phyloP scores from a whole-genome alignment of 2,329 filamentous ascomycete genomes.

The Geosmithia putterillii region DNA sequence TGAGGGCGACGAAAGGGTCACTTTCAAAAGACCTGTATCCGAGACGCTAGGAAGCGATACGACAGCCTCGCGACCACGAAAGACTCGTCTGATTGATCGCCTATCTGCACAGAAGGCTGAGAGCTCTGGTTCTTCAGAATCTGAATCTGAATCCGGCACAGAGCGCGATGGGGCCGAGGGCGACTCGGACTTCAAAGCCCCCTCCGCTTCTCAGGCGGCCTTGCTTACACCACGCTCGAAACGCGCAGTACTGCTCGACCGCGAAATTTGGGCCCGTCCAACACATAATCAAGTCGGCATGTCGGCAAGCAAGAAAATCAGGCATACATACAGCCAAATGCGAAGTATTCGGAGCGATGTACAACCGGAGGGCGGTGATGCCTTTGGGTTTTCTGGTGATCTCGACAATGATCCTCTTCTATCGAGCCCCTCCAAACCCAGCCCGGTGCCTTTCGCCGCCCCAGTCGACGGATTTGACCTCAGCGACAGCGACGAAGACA shows the following conservation, averaged over 20 bases:
- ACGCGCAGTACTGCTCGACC: neutral
- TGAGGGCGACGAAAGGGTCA: neutral
- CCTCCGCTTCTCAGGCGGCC: neutral
- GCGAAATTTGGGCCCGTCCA: constrained; percentile 1
- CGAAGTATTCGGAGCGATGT: constrained; percentile 2
- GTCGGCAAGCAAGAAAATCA: constrained; percentile 4
- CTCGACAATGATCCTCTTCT: constrained; percentile 1
- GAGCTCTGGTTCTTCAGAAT: neutral
- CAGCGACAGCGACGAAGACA: constrained; percentile 19
- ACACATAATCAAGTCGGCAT: neutral
- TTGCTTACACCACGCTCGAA: neutral
- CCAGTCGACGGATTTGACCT: constrained; percentile 12
- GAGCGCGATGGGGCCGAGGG: neutral
- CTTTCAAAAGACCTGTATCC: neutral
- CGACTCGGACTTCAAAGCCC: neutral
- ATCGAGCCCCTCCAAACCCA: constrained; percentile 2
- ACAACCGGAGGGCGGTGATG: constrained; percentile 1
- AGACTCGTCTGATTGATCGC: constrained; percentile 5
- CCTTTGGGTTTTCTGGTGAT: neutral
- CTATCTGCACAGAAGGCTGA: constrained; percentile 3
- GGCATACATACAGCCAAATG: constrained; percentile 5
- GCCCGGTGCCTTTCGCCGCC: constrained; percentile 11
- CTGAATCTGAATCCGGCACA: neutral
- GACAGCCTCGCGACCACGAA: neutral
- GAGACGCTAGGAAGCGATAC: neutral